Percentiles rank a stretch among this genome's conserved stretches.
Conservation (phyloP, 2,329 filamentous ascomycete genomes). For the Mycosphaerella arachidis region DNA sequence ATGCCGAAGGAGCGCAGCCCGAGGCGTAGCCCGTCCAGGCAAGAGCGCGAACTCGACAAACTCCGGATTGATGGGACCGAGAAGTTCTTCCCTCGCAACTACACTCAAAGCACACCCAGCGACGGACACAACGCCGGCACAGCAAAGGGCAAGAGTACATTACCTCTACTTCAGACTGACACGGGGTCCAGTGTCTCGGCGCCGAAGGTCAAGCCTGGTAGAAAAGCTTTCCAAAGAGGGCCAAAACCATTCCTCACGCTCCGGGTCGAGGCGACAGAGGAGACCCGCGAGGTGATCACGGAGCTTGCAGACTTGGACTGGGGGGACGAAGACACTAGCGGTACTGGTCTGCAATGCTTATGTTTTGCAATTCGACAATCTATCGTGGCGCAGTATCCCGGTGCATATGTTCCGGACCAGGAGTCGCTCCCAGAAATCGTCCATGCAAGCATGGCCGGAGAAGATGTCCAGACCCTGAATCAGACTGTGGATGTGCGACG, state of each 20-base stretch:
- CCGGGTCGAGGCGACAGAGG: too few relatives aligned
- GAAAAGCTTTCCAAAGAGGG: too few relatives aligned
- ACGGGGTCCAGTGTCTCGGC: too few relatives aligned
- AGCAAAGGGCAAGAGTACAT: too few relatives aligned
- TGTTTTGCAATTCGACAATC: background rate
- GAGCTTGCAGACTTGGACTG: background rate
- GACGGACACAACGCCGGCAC: background rate
- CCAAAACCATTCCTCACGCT: too few relatives aligned
- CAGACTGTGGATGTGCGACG: too few relatives aligned
- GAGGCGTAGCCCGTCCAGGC: background rate
- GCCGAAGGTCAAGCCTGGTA: too few relatives aligned
- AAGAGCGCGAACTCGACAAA: background rate
- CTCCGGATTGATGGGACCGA: background rate
- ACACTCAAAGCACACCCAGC: background rate
- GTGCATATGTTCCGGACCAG: background rate
- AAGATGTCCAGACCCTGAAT: too few relatives aligned
- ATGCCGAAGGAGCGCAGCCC: background rate
- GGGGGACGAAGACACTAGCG: background rate
- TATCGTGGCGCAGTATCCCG: background rate
- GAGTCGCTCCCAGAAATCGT: too few relatives aligned
- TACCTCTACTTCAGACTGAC: too few relatives aligned
- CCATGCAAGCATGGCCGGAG: too few relatives aligned
- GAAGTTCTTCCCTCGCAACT: background rate
- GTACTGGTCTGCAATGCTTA: background rate
- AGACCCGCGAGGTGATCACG: background rate